Base-by-base conservation (phyloP, 2,329 filamentous ascomycete species). In the Stagonosporopsis vannaccii region DNA sequence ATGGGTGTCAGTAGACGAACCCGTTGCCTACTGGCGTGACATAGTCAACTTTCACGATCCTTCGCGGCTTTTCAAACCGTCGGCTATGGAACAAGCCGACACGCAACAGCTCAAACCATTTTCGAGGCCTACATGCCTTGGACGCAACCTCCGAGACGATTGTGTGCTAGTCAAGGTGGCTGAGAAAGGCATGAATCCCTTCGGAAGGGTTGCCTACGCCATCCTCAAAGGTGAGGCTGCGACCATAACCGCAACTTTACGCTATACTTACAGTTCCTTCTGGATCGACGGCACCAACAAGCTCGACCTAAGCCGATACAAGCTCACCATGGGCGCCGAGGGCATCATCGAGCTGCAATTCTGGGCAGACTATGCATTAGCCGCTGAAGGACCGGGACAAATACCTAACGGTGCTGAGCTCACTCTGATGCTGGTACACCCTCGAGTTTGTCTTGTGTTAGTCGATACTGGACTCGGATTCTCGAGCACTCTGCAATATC, bases 1-100 rank as follows among this genome's bases (percentile, higher is more conserved):
- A 3, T 67, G 60, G 64, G 36, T 59, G 3, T 56, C 63, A 20
- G 46, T 50, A n/a, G 22, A 44, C 12, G 48, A 50, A n/a, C 39
- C 53, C 0, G 56, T 67, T 6, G 42, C 11, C 4, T 67, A 65
- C 19, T 65, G 61, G 59, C 7, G 13, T 3, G 58, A 66, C 32
- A 59, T 61, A 13, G 11, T 48, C 17, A 60, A 60, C 17, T 63
- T 59, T 32, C 28, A 44, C 19, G 41, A 49, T 13, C 15, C 53
- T 15, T 39, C 41, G n/a, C 43, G 22, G n/a, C 36, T 43, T 9
- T 50, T 37, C 28, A 47, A n/a, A 22, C 44, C 44, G 9, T n/a
- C 44, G 5, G 6, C 44, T 6, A 9, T 9, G 1, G 30, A 8
- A 9, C 32, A 47, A 28, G 33, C 32, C 7, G 44, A 47, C n/a